Evolutionary conservation across 202 grass and related monocot genomes (phyloP).

Genomic region (Schoenoplectus tabernaemontani): DNA sequence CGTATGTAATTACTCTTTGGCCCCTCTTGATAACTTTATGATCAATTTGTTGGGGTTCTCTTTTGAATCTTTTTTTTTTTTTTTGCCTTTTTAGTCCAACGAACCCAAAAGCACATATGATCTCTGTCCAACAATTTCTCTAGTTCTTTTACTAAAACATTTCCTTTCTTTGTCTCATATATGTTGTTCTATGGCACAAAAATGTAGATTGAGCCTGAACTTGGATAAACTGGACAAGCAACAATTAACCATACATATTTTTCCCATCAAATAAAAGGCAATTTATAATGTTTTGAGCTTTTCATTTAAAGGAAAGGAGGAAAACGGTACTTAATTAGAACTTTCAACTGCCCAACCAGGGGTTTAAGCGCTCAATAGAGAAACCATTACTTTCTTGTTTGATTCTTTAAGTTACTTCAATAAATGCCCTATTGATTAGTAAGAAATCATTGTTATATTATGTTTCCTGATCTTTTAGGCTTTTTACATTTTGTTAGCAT

Average conservation of each 20-base stretch:
- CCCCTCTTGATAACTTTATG: not conserved
- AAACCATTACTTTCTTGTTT: not conserved
- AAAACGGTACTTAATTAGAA: not conserved
- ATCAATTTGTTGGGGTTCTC: not conserved
- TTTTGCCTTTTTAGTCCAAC: not conserved
- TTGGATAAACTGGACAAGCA: not conserved
- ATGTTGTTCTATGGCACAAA: not conserved
- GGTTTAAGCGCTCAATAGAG: not conserved
- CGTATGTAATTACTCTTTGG: not conserved
- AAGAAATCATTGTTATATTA: not conserved
- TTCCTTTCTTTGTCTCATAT: not conserved
- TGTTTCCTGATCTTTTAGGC: not conserved
- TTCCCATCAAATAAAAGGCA: not conserved
- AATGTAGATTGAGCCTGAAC: not conserved
- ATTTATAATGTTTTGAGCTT: not conserved
- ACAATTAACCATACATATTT: not conserved
- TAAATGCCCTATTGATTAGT: not conserved
- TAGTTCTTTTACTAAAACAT: not conserved
- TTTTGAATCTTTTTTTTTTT: not conserved
- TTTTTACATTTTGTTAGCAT: constrained; percentile 34
- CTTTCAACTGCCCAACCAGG: not conserved
- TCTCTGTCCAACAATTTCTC: not conserved
- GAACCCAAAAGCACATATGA: not conserved
- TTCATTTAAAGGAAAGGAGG: not conserved
- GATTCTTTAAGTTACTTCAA: not conserved